phyloP scores from a whole-genome alignment of 2,329 filamentous ascomycete species.

The Apiospora arundinis region DNA sequence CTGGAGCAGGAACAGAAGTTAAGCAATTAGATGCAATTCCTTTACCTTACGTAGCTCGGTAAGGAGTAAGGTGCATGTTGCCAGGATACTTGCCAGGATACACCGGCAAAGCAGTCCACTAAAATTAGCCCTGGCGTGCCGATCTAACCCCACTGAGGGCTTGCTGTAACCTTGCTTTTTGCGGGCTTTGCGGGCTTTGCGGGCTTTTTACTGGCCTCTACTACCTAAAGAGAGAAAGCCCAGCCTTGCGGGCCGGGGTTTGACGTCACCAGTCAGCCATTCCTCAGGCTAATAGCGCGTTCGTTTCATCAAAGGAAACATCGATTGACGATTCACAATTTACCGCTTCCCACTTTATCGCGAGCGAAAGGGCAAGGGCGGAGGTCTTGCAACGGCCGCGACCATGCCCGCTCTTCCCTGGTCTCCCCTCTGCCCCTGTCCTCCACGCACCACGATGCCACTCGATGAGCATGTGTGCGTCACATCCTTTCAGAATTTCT shows the following conservation, averaged over 20 bases:
- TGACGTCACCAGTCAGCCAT: slow-evolving; percentile 15
- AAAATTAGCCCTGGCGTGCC: not conserved
- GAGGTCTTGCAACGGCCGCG: not conserved
- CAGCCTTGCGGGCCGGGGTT: slow-evolving; percentile 12
- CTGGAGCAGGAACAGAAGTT: not conserved
- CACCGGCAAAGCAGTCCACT: not conserved
- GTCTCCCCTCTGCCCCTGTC: not conserved
- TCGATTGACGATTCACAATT: slow-evolving; percentile 10
- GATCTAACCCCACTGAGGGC: not conserved
- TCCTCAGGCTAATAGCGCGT: not conserved
- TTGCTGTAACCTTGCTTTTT: slow-evolving; percentile 8
- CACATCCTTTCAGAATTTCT: not conserved
- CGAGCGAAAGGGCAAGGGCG: not conserved
- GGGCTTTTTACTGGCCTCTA: not conserved
- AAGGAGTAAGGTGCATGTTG: not conserved
- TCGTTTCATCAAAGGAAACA: slow-evolving; percentile 10
- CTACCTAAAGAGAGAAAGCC: not conserved
- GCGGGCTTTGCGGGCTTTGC: not conserved
- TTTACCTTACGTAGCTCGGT: not conserved
- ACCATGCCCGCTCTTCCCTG: not conserved
- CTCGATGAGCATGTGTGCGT: not conserved
- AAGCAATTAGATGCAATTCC: not conserved
- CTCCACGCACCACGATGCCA: not conserved
- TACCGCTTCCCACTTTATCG: not conserved
- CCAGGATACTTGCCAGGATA: slow-evolving; percentile 3